These are phyloP conservation scores for Cordyceps cicadae DNA, from an alignment of 2,329 filamentous ascomycete species.

Conservation along the genomic window DNA sequence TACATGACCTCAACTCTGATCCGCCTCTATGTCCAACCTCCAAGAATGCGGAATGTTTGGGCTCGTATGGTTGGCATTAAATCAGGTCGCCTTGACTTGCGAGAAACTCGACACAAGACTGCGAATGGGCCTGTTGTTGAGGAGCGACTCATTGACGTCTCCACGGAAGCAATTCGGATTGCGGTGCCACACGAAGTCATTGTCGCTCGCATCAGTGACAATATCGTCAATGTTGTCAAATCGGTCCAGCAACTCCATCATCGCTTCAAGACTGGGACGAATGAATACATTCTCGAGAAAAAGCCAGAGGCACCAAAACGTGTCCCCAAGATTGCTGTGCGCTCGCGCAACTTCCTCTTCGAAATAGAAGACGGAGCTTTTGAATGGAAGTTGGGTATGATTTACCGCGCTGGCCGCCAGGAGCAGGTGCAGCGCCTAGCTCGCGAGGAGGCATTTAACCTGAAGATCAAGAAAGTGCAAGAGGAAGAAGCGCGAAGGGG, in stretches of 20 bases:
- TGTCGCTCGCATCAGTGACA: slow-evolving; percentile 87
- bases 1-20: slow-evolving; percentile 70
- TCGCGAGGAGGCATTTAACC: slow-evolving; percentile 77
- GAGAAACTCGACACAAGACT: slow-evolving; percentile 64
- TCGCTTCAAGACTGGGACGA: slow-evolving; percentile 77
- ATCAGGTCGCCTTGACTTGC: slow-evolving; percentile 68
- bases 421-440: slow-evolving; percentile 88
- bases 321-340: slow-evolving; percentile 77
- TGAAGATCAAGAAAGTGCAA: slow-evolving; percentile 78
- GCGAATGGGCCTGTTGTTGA: slow-evolving; percentile 50
- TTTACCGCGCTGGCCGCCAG: slow-evolving; percentile 79
- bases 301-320: slow-evolving; percentile 76
- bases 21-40: slow-evolving; percentile 80
- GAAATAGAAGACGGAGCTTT: slow-evolving; percentile 95
- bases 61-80: slow-evolving; percentile 80
- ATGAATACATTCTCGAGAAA: slow-evolving; percentile 83
- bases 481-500: slow-evolving; percentile 57
- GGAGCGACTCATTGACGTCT: slow-evolving; percentile 77
- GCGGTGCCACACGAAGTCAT: slow-evolving; percentile 88
- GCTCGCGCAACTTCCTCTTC: slow-evolving; percentile 74
- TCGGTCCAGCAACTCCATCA: slow-evolving; percentile 86
- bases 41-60: slow-evolving; percentile 77
- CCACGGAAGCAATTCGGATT: slow-evolving; percentile 75
- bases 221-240: slow-evolving; percentile 80
- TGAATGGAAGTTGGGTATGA: slow-evolving; percentile 92